Evolutionary conservation across 495 filamentous ascomycete genomes (phyloP).

Genomic region (Neurospora sp.): DNA sequence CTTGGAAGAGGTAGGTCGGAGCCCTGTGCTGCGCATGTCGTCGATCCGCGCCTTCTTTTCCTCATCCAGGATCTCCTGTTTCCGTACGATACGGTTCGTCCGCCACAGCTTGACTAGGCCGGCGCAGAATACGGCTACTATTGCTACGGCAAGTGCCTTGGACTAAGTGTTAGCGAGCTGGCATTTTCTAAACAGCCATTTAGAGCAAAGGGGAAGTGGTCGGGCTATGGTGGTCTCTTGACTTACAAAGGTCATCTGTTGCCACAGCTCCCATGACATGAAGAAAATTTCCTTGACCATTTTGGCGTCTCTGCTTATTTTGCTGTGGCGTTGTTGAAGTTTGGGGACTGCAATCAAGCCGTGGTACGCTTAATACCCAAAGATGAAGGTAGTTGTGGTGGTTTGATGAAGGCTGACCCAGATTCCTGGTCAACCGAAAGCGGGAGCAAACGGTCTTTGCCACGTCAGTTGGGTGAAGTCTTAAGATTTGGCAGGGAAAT

Average conservation of each 20-base stretch:
- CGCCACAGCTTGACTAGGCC: slow-evolving; percentile 51
- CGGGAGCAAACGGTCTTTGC: background rate
- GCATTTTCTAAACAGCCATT: background rate
- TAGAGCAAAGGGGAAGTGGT: background rate
- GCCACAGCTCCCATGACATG: slow-evolving; percentile 70
- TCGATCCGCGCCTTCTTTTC: slow-evolving; percentile 48
- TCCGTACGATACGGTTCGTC: slow-evolving; percentile 53
- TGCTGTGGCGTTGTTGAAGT: background rate
- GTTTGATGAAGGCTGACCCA: background rate
- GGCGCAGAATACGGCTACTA: slow-evolving; percentile 40
- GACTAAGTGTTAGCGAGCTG: slow-evolving; percentile 11
- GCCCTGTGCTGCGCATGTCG: slow-evolving; percentile 42
- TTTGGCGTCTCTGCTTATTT: background rate
- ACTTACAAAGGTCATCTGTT: slow-evolving; percentile 85
- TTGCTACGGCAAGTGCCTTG: slow-evolving; percentile 38
- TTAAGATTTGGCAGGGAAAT: background rate
- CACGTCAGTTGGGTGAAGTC: background rate
- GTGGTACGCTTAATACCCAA: background rate
- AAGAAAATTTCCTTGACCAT: slow-evolving; percentile 51
- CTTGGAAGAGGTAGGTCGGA: slow-evolving; percentile 19
- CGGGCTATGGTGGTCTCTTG: background rate
- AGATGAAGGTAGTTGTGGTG: background rate
- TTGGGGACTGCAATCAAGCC: background rate
- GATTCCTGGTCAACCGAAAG: background rate
- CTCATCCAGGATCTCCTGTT: slow-evolving; percentile 55